These are phyloP conservation scores for Zygosaccharomyces siamensis DNA, from an alignment of 805 yeast species.

Conservation along the genomic window DNA sequence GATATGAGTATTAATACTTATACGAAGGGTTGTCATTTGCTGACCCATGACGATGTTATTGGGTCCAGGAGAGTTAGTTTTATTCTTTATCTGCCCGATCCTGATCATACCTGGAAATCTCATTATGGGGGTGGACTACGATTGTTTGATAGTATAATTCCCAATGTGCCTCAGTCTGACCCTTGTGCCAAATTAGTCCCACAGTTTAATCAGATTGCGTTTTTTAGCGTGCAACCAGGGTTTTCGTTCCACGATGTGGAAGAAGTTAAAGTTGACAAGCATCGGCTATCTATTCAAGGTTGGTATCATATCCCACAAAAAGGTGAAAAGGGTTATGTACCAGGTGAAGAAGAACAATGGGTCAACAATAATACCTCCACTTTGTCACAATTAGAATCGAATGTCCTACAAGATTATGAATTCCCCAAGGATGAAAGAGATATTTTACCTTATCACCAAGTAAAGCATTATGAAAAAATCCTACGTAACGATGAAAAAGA, in stretches of 20 bases:
- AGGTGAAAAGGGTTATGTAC: conserved; percentile 81
- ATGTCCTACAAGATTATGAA: conserved; percentile 72
- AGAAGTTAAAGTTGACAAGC: conserved; percentile 88
- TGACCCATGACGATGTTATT: conserved; percentile 96
- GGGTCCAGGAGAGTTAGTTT: conserved; percentile 92
- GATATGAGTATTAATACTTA: conserved; percentile 92
- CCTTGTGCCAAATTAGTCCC: conserved; percentile 68
- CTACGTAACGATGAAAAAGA: conserved; percentile 19
- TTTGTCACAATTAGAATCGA: conserved; percentile 70
- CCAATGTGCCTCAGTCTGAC: conserved; percentile 87
- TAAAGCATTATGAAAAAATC: conserved; percentile 32
- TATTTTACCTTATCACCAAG: conserved; percentile 40
- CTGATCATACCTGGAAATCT: conserved; percentile 82
- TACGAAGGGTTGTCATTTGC: conserved; percentile 85
- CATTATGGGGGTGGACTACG: conserved; percentile 92
- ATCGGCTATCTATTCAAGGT: conserved; percentile 89
- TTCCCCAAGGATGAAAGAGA: conserved; percentile 63
- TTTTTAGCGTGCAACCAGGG: conserved; percentile 95
- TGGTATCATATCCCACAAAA: conserved; percentile 98
- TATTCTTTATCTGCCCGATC: conserved; percentile 88
- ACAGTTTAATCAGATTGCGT: conserved; percentile 92
- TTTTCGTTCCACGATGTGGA: conserved; percentile 96
- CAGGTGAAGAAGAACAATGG: conserved; percentile 70
- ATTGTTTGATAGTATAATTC: conserved; percentile 77
- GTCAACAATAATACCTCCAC: conserved; percentile 67